Evolutionary conservation across 2,329 filamentous ascomycete species (phyloP), one percentile per base, ranked within the genome.

Genomic region (Colletotrichum tamarilloi): DNA sequence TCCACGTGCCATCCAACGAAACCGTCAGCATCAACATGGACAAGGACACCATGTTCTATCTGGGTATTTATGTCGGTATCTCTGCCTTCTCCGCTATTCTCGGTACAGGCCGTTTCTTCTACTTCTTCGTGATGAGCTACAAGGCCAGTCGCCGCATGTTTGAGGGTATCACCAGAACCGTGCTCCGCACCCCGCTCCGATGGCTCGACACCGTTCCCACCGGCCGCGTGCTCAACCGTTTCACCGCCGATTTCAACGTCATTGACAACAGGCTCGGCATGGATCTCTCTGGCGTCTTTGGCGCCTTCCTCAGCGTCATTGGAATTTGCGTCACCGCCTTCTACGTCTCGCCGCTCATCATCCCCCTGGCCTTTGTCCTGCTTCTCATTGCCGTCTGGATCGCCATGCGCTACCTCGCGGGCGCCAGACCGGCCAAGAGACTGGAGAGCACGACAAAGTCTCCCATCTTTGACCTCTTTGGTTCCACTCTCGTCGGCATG

Each of bases 121-220:
- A 90, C 79, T 84, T 93, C 5, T 93, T 91, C 77, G 76, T 84
- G 8, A 91, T 92, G 60, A 92, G 92, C 14, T 86, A 95, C 76
- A 87, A 86, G 71, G 93, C 93, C 3, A 95, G 93, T n/a, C 86
- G 90, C 52, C 83, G 84, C 57, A 85, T 95, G 4, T 96, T 95
- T 75, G 87, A 90, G 26, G 88, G 88, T 64, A 88, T 95, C 75
- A 90, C 92, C 56, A 91, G 89, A 76, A 87, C 90, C 0, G 87
- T 96, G 12, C 85, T 96, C 4, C 89, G 92, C 22, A 91, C 93
- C 6, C 93, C 93, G 1, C 85, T 95, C n/a, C 87, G 93, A 74
- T 95, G 93, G 92, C 87, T 96, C 49, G 94, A 96, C 78, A 95
- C 93, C 0, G 92, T 95, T 0, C 94, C 94, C 0, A 85, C 95